phyloP scores from a whole-genome alignment of 306 rosid genomes.

The Begonia peltatifolia region DNA sequence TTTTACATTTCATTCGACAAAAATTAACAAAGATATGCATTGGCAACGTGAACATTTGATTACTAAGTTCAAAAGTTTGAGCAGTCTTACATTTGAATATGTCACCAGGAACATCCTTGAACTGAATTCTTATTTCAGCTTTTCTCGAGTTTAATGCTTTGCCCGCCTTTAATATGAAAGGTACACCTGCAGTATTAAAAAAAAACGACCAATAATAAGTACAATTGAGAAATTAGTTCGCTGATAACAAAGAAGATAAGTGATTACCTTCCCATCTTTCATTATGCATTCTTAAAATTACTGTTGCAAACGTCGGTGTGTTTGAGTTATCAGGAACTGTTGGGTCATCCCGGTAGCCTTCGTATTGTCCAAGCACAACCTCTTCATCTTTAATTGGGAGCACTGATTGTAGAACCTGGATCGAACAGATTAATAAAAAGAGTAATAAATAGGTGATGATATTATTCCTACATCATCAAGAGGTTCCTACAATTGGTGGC shows the following conservation, averaged over 20 bases:
- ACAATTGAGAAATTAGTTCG: too few species aligned
- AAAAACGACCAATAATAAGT: too few species aligned
- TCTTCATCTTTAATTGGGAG: conserved; percentile 63
- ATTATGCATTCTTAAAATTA: conserved; percentile 47
- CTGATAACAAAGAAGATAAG: background rate
- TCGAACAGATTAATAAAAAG: conserved; percentile 25
- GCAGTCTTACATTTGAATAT: conserved; percentile 60
- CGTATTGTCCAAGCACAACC: conserved; percentile 77
- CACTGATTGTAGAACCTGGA: conserved; percentile 80
- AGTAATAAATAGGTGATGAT: too few species aligned
- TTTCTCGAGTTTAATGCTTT: conserved; percentile 72
- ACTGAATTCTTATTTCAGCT: conserved; percentile 83
- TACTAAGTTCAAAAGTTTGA: background rate
- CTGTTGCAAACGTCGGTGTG: conserved; percentile 79
- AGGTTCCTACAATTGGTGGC: too few species aligned
- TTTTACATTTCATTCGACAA: too few species aligned
- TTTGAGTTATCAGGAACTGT: conserved; percentile 82
- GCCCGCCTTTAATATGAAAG: conserved; percentile 83
- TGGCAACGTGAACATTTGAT: too few species aligned
- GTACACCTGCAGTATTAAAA: conserved; percentile 43
- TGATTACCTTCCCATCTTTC: background rate
- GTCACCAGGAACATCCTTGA: conserved; percentile 96
- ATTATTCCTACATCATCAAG: too few species aligned
- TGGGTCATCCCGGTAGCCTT: conserved; percentile 77
- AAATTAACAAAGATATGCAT: too few species aligned